A percentile compares a stretch with the other conserved stretches of the same genome.
Conservation (phyloP, 2,329 filamentous ascomycete species). For the Pestalotiopsis sp. region DNA sequence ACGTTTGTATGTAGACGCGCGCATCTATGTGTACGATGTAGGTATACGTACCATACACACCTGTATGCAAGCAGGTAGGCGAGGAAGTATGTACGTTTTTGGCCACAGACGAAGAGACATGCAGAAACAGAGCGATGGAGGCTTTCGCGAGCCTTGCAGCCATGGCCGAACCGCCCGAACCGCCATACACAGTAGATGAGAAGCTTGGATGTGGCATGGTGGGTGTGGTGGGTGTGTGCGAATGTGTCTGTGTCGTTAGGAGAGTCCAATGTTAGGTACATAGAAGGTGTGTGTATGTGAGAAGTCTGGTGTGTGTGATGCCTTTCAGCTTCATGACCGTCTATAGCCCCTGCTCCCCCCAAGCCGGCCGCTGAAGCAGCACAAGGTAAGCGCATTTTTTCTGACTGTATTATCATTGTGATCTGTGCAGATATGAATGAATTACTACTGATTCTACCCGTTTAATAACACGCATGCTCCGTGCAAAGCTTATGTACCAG, state of each 20-base stretch:
- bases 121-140: not conserved
- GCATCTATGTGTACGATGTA: not conserved
- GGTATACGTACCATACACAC: not conserved
- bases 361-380: not conserved
- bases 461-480: not conserved
- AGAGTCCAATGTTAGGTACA: not conserved
- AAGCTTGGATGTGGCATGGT: not conserved
- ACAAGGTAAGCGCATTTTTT: not conserved
- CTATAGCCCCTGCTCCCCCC: not conserved
- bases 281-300: not conserved
- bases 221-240: not conserved
- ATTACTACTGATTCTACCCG: not conserved
- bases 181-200: slow-evolving; percentile 1
- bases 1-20: not conserved
- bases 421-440: not conserved
- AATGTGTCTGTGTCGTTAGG: not conserved
- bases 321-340: not conserved
- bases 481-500: not conserved
- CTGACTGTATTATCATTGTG: not conserved
- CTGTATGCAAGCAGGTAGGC: not conserved
- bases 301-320: not conserved
- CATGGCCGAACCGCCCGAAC: slow-evolving; percentile 4
- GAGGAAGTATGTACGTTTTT: not conserved
- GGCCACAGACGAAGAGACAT: not conserved
- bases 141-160: not conserved